Evolutionary conservation across 768 basidiomycete genomes (phyloP), one percentile per base, ranked within the genome.

Genomic region (Pulveroboletus sp.): DNA sequence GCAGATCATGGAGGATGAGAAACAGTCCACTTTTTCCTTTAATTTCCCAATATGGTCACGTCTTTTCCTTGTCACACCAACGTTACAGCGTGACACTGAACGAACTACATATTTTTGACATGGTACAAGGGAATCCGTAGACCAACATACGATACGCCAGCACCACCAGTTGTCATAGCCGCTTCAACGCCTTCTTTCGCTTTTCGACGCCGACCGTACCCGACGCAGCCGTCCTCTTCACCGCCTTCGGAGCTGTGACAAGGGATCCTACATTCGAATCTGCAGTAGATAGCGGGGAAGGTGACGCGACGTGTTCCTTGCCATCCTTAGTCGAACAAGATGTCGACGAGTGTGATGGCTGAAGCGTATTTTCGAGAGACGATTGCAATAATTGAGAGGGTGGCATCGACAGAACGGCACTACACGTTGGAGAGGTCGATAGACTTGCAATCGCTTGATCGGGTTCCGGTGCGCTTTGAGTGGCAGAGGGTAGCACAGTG

Each of bases 161-260:
- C 36, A 48, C 38, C 9, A 17, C 49, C 43, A 47, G 36, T 38
- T 28, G 12, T 69, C 59, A 92, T 67, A 92, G 69, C 55, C 89
- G 75, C 70, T 88, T 92, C 58, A 92, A 69, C 5, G 89, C 90
- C 75, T 91, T 92, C 78, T 92, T 92, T 67, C 90, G 75, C 73
- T 92, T 92, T 70, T 90, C 89, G 3, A 79, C 81, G 2, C 81
- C 81, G 3, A 74, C 76, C 10, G 69, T 71, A 1, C 76, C 76
- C 0, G 82, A 77, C 1, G 85, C 81, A 14, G 82, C 75, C 5
- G 65, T 57, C 43, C 88, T 73, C 68, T 89, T 90, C 45, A 86
- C 76, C 0, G 85, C 79, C 64, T 88, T 90, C 8, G 77, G 71
- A 11, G 69, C 67, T 11, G 66, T 57, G 14, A 59, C 63, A 9